A percentile compares a stretch with the other conserved stretches of the same genome.
These are phyloP conservation scores for Bruguiera gymnorhiza DNA, from an alignment of 345 rosid genomes.

Conservation along the genomic window DNA sequence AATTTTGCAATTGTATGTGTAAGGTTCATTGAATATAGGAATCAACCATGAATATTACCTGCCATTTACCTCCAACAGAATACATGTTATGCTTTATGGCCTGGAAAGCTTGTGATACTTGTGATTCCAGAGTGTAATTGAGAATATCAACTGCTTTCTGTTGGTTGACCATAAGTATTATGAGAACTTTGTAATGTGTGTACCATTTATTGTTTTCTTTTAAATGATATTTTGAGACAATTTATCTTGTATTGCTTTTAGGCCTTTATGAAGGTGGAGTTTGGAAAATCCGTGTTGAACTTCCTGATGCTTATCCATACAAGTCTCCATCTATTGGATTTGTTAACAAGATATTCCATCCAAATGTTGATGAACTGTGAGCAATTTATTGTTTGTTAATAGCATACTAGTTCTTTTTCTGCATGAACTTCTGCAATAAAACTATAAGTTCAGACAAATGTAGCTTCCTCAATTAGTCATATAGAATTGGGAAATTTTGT, in stretches of 20 bases:
- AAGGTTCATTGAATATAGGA: too few species aligned
- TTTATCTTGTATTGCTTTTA: slow-evolving; percentile 24
- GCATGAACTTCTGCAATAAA: background rate
- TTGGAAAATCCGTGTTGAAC: slow-evolving; percentile 70
- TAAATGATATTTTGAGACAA: too few species aligned
- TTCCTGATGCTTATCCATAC: slow-evolving; percentile 76
- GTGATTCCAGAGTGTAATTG: too few species aligned
- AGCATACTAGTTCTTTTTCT: background rate
- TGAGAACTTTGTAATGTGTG: too few species aligned
- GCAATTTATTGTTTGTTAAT: slow-evolving; percentile 21
- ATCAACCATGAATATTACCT: too few species aligned
- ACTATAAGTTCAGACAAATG: background rate
- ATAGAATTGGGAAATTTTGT: background rate
- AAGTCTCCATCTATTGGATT: slow-evolving; percentile 75
- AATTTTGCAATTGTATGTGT: too few species aligned
- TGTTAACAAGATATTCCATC: slow-evolving; percentile 73
- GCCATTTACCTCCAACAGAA: too few species aligned
- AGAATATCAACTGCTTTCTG: too few species aligned
- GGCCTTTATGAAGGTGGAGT: slow-evolving; percentile 72
- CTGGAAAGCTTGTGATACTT: too few species aligned
- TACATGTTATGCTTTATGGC: too few species aligned
- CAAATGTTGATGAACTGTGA: slow-evolving; percentile 75
- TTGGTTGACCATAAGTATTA: too few species aligned
- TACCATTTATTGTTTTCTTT: too few species aligned
- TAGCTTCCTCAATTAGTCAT: background rate